Percentiles rank a stretch among this genome's conserved stretches.
phyloP scores from a whole-genome alignment of 495 filamentous ascomycete genomes.

The Lasiosphaeria hispida region DNA sequence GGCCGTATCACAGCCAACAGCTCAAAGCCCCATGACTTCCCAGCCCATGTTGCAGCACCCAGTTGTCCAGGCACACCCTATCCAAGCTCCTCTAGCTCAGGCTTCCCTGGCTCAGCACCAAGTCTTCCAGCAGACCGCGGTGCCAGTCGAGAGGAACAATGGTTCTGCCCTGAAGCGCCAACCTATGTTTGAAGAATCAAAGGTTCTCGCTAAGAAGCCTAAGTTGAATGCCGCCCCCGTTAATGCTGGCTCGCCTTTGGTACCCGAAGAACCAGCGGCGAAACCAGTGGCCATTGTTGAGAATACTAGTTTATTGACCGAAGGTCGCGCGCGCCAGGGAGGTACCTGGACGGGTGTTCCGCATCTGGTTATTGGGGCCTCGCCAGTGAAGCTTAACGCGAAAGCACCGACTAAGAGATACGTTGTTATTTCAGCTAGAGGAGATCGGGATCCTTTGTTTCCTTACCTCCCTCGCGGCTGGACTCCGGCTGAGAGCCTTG shows the following conservation, averaged over 20 bases:
- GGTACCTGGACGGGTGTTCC: conserved; percentile 23
- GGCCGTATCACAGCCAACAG: conserved; percentile 9
- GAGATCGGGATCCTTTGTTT: conserved; percentile 27
- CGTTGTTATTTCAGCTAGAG: conserved; percentile 25
- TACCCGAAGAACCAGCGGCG: too few relatives aligned
- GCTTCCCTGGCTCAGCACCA: conserved; percentile 9
- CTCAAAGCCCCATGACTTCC: neutral
- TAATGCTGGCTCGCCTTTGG: neutral
- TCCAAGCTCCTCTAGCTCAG: conserved; percentile 3
- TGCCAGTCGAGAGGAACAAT: neutral
- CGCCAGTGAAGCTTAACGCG: conserved; percentile 26
- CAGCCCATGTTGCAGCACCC: conserved; percentile 17
- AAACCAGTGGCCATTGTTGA: too few relatives aligned
- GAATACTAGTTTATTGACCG: conserved; percentile 18
- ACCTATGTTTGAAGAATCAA: conserved; percentile 10
- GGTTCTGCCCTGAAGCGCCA: conserved; percentile 20
- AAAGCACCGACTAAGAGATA: conserved; percentile 31
- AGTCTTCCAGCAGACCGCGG: conserved; percentile 6
- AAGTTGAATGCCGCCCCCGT: conserved; percentile 13
- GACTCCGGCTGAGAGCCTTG: conserved; percentile 29
- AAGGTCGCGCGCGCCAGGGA: conserved; percentile 1
- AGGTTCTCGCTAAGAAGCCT: conserved; percentile 23
- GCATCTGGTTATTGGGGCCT: conserved; percentile 24
- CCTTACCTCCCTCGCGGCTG: conserved; percentile 21
- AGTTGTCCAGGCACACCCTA: conserved; percentile 16